Percentiles rank a stretch among this genome's conserved stretches.
Conservation (phyloP, 371 early-diverging fungal species). For the Zychaea mexicana region DNA sequence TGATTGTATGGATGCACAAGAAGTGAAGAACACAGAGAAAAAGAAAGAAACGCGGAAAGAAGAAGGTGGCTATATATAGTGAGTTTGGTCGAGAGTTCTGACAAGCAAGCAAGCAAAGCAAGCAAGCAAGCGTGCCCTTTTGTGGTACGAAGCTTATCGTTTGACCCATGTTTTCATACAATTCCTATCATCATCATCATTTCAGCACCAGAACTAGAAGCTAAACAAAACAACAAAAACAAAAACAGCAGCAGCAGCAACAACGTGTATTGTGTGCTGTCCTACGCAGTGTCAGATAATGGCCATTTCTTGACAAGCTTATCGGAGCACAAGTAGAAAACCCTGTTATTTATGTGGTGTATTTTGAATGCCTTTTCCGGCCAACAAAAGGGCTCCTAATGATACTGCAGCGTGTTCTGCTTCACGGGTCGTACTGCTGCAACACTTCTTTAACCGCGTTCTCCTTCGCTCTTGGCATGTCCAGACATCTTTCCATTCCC, state of each 20-base stretch:
- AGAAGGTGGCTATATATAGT: background rate
- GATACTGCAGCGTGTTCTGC: too few relatives aligned
- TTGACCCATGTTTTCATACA: conserved; percentile 3
- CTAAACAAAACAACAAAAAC: too few relatives aligned
- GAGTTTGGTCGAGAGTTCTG: too few relatives aligned
- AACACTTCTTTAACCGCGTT: too few relatives aligned
- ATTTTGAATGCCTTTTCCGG: conserved; percentile 6
- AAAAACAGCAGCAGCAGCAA: background rate
- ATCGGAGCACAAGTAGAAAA: conserved; percentile 7
- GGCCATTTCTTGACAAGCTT: background rate
- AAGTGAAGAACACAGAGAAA: background rate
- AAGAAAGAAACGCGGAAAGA: background rate
- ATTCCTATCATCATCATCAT: conserved; percentile 7
- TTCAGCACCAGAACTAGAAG: too few relatives aligned
- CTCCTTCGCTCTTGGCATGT: too few relatives aligned
- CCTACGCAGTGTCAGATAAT: conserved; percentile 1
- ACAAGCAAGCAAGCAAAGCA: too few relatives aligned
- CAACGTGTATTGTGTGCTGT: background rate
- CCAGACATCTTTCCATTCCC: too few relatives aligned
- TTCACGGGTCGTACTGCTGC: too few relatives aligned
- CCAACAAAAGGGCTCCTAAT: background rate
- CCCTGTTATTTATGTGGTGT: conserved; percentile 2
- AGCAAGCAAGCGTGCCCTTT: background rate
- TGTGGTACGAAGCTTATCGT: conserved; percentile 1
- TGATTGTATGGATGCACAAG: background rate